These are phyloP conservation scores for Saturnispora mendoncae DNA, from an alignment of 805 yeast genomes.

Conservation along the genomic window DNA sequence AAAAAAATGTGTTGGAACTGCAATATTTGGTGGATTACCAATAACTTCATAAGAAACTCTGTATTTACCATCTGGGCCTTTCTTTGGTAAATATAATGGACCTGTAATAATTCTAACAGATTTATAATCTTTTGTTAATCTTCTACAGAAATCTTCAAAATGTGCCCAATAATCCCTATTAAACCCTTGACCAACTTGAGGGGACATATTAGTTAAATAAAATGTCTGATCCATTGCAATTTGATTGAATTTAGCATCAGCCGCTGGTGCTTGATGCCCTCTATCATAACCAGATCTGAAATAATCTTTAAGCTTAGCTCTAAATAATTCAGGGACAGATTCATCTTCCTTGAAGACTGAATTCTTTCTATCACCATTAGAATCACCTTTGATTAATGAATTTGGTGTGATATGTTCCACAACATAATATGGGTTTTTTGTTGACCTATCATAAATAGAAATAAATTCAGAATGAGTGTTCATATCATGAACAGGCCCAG, in stretches of 20 bases:
- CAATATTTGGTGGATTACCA: slow-evolving; percentile 93
- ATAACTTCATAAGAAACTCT: slow-evolving; percentile 84
- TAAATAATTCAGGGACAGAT: slow-evolving; percentile 60
- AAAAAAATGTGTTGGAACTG: slow-evolving; percentile 97
- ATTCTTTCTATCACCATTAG: slow-evolving; percentile 63
- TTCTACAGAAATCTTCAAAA: slow-evolving; percentile 79
- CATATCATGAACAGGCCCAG: slow-evolving; percentile 89
- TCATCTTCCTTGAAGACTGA: slow-evolving; percentile 87
- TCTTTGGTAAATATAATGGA: slow-evolving; percentile 80
- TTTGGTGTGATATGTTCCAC: slow-evolving; percentile 80
- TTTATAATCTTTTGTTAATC: slow-evolving; percentile 61
- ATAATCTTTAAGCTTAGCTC: slow-evolving; percentile 74
- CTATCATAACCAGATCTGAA: slow-evolving; percentile 94
- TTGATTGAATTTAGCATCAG: slow-evolving; percentile 88
- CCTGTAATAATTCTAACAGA: slow-evolving; percentile 88
- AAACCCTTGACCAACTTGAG: slow-evolving; percentile 97
- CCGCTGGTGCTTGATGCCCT: slow-evolving; percentile 98
- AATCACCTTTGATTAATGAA: slow-evolving; percentile 43
- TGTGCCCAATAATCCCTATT: slow-evolving; percentile 98
- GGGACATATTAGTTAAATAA: slow-evolving; percentile 80
- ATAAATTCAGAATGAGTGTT: slow-evolving; percentile 67
- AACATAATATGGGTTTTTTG: slow-evolving; percentile 77
- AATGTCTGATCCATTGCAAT: slow-evolving; percentile 94
- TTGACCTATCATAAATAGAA: slow-evolving; percentile 77
- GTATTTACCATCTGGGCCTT: slow-evolving; percentile 69